Evolutionary conservation across 805 yeast species (phyloP).

Genomic region (Wickerhamomyces chaumierensis): DNA sequence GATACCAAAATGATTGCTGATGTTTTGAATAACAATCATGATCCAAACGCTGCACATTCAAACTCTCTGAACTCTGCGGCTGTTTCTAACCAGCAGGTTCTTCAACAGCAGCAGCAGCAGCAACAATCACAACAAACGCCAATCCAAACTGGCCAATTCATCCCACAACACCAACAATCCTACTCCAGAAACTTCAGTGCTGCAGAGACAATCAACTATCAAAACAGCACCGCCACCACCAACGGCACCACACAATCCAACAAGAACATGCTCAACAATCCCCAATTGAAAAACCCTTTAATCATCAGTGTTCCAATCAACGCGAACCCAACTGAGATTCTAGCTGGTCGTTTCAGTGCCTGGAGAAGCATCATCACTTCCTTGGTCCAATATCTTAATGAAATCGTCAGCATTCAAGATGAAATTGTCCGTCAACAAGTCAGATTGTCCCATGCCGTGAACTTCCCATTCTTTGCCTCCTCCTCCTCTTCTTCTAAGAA

Average conservation of each 20-base stretch:
- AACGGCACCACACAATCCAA: no score
- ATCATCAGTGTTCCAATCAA: constrained; percentile 40
- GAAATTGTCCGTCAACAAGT: constrained; percentile 78
- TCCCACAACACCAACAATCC: constrained; percentile 3
- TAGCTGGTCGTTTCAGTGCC: constrained; percentile 73
- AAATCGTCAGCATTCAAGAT: constrained; percentile 77
- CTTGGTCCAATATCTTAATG: constrained; percentile 62
- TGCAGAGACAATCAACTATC: background rate
- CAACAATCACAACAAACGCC: constrained; percentile 3
- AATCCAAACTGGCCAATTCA: constrained; percentile 2
- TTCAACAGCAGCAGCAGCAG: constrained; percentile 5
- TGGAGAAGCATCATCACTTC: constrained; percentile 79
- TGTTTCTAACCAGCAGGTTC: constrained; percentile 4
- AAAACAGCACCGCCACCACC: constrained; percentile 1
- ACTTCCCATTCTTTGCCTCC: constrained; percentile 29
- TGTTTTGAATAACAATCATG: constrained; percentile 2
- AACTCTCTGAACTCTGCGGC: background rate
- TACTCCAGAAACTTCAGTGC: constrained; percentile 3
- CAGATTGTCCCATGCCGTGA: constrained; percentile 69
- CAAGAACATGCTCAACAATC: constrained; percentile 7
- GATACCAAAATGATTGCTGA: constrained; percentile 15
- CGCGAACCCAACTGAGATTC: constrained; percentile 76
- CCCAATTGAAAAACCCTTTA: constrained; percentile 39
- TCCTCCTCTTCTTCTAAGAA: no score
- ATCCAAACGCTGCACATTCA: background rate